Conservation (phyloP, 2,329 filamentous ascomycete genomes). For the Chrysoporthe deuterocubensis region DNA sequence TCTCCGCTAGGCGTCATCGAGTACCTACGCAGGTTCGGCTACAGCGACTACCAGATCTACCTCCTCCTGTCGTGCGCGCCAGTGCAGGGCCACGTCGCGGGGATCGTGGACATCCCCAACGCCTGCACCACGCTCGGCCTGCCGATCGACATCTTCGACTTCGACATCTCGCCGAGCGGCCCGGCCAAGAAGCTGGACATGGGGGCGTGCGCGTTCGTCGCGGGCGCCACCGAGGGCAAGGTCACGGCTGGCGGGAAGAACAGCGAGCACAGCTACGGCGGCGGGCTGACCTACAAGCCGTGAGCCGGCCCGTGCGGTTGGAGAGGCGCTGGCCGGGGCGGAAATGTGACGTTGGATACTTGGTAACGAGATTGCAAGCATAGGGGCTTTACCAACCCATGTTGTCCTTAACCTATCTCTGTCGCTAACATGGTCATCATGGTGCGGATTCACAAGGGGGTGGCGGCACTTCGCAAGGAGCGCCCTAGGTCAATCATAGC, state of each 20-base stretch:
- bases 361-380: background rate
- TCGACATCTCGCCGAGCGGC: slow-evolving; percentile 77
- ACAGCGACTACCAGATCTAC: slow-evolving; percentile 78
- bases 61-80: slow-evolving; percentile 84
- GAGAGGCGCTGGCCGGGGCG: background rate
- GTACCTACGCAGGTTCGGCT: slow-evolving; percentile 76
- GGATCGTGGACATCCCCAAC: slow-evolving; percentile 90
- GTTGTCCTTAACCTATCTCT: too few relatives aligned
- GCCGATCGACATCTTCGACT: slow-evolving; percentile 94
- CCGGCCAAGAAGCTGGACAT: slow-evolving; percentile 61
- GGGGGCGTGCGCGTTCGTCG: slow-evolving; percentile 71
- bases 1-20: slow-evolving; percentile 65
- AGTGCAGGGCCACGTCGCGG: slow-evolving; percentile 84
- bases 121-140: slow-evolving; percentile 87
- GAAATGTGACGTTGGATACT: background rate
- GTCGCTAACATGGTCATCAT: too few relatives aligned
- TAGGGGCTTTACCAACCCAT: too few relatives aligned
- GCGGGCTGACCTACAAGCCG: slow-evolving; percentile 53
- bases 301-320: background rate
- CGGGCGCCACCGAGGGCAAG: slow-evolving; percentile 48
- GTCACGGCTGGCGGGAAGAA: slow-evolving; percentile 50
- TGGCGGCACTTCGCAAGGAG: too few relatives aligned
- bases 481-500: background rate
- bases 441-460: too few relatives aligned
- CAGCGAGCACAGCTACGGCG: slow-evolving; percentile 54